Percentiles rank a stretch among this genome's conserved stretches.
Evolutionary conservation across 371 early-diverging fungal genomes (phyloP).

Genomic region (Syncephalastrum monosporum): DNA sequence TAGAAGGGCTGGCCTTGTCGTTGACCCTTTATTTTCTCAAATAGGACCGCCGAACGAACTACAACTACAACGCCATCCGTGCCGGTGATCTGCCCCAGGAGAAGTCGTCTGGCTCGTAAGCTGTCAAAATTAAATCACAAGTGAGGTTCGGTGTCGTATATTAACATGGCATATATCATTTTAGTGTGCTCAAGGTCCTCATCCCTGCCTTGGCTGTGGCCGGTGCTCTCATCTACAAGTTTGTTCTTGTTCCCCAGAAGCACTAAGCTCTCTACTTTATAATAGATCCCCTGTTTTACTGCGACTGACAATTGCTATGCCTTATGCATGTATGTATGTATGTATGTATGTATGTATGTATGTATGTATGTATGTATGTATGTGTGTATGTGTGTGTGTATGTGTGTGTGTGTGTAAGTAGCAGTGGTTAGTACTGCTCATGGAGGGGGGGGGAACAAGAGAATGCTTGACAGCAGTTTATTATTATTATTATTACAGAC

Average conservation of each 20-base stretch:
- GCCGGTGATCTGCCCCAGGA: slow-evolving; percentile 45
- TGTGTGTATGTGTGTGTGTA: no score
- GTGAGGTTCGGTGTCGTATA: background rate
- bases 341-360: no score
- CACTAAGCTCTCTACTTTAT: slow-evolving; percentile 13
- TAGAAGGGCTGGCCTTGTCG: background rate
- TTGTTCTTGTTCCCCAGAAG: slow-evolving; percentile 28
- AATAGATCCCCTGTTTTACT: no score
- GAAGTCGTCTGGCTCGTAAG: slow-evolving; percentile 40
- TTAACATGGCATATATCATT: slow-evolving; percentile 1
- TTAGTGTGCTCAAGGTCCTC: slow-evolving; percentile 27
- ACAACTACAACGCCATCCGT: slow-evolving; percentile 29
- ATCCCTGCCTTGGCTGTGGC: slow-evolving; percentile 27
- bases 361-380: no score
- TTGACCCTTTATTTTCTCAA: background rate
- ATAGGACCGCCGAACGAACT: slow-evolving; percentile 26
- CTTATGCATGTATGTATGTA: no score
- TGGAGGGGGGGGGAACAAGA: no score
- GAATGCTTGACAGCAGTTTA: no score
- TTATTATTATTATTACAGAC: no score
- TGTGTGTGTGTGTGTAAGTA: no score
- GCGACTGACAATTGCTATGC: no score
- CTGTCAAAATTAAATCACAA: slow-evolving; percentile 1
- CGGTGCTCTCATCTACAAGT: slow-evolving; percentile 43
- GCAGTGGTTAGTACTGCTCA: no score